phyloP scores from a whole-genome alignment of 2,329 filamentous ascomycete genomes.

The Colletotrichum sp. region DNA sequence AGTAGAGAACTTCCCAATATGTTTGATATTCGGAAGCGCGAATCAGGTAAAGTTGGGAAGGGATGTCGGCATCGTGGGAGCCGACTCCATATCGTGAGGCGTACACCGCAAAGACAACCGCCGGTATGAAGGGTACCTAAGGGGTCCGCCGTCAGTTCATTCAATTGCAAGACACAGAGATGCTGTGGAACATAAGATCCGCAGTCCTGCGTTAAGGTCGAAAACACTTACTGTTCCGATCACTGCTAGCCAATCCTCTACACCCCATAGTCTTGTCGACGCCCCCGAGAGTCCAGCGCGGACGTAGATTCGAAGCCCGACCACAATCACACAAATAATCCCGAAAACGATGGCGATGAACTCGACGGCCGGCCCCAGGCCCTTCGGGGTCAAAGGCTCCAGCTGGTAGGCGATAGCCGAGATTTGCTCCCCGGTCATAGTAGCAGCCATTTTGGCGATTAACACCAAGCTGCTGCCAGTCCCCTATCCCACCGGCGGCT shows the following conservation, averaged over 20 bases:
- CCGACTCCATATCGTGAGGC: not conserved
- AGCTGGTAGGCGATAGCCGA: not conserved
- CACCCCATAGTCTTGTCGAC: not conserved
- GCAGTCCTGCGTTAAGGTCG: not conserved
- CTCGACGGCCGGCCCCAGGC: not conserved
- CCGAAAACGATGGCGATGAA: not conserved
- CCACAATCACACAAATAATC: not conserved
- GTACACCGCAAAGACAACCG: not conserved
- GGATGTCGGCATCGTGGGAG: not conserved
- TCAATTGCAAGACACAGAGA: not conserved
- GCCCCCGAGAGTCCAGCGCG: constrained; percentile 1
- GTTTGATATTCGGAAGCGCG: constrained; percentile 1
- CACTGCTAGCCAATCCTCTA: not conserved
- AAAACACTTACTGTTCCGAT: not conserved
- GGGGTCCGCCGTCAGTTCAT: not conserved
- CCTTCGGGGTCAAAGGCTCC: not conserved
- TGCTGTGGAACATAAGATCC: not conserved
- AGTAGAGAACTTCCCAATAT: constrained; percentile 21
- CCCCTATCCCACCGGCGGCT: not conserved
- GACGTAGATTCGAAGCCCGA: not conserved
- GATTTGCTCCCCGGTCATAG: not conserved
- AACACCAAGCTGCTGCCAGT: not conserved
- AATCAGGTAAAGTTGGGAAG: not conserved
- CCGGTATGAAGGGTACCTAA: not conserved
- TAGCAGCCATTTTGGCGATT: not conserved